Conservation (phyloP, 2,329 filamentous ascomycete species). For the Chaetomiaceae sp. region DNA sequence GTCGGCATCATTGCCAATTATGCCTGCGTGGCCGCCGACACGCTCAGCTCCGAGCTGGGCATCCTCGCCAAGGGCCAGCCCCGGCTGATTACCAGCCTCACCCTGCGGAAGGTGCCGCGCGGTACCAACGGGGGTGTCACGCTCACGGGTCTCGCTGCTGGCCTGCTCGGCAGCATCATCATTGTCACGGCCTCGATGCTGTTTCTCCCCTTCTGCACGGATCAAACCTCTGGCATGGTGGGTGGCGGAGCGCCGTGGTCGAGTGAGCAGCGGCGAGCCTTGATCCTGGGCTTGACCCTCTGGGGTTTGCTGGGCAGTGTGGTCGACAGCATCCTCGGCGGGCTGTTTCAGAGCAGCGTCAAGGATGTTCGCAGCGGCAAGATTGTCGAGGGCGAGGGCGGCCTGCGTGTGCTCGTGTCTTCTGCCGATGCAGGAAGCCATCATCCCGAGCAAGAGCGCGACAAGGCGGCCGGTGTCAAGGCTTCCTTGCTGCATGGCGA, state of each 20-base stretch:
- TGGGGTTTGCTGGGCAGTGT: constrained; percentile 78
- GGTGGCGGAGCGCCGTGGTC: constrained; percentile 49
- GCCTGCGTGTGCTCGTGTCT: constrained; percentile 52
- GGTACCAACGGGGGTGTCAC: constrained; percentile 96
- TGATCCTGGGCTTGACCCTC: constrained; percentile 56
- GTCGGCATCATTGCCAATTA: constrained; percentile 75
- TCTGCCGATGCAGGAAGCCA: constrained; percentile 27
- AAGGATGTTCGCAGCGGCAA: constrained; percentile 78
- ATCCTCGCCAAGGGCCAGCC: constrained; percentile 75
- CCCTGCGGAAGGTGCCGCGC: constrained; percentile 71
- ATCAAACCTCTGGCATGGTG: constrained; percentile 33
- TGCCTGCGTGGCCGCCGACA: constrained; percentile 86
- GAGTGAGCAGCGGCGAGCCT: constrained; percentile 37
- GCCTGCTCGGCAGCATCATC: constrained; percentile 67
- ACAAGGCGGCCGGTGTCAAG: constrained; percentile 37
- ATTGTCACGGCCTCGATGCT: constrained; percentile 61
- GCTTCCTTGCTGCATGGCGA: constrained; percentile 40
- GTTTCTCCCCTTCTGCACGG: constrained; percentile 63
- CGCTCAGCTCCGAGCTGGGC: constrained; percentile 90
- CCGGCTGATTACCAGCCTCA: constrained; percentile 77
- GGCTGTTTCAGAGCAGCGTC: constrained; percentile 78
- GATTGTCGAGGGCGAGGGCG: constrained; percentile 82
- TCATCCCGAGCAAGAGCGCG: constrained; percentile 17
- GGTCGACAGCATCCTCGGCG: constrained; percentile 83
- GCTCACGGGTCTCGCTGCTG: constrained; percentile 65